Conservation (phyloP, 2,329 filamentous ascomycete genomes). For the Akanthomyces lecanii region DNA sequence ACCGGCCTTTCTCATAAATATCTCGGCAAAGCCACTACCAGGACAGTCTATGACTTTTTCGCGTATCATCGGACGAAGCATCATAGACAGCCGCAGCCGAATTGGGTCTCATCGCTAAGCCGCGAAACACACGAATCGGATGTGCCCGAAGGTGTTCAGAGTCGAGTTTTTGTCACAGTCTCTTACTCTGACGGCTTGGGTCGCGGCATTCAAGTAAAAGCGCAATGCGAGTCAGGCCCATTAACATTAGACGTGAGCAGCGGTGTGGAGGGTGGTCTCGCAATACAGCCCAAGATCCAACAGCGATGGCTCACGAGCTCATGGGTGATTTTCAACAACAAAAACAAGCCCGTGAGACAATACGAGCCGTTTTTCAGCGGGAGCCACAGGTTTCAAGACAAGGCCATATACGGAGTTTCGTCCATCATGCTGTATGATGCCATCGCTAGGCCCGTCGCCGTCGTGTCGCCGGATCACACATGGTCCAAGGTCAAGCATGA, state of each 20-base stretch:
- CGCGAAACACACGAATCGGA: constrained; percentile 12
- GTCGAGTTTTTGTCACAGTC: constrained; percentile 7
- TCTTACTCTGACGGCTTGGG: constrained; percentile 15
- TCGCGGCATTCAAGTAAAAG: constrained; percentile 12
- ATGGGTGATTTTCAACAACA: constrained; percentile 25
- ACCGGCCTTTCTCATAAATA: background rate
- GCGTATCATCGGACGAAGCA: constrained; percentile 11
- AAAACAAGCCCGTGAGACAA: constrained; percentile 19
- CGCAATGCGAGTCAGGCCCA: constrained; percentile 14
- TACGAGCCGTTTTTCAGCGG: constrained; percentile 23
- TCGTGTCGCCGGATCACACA: constrained; percentile 20
- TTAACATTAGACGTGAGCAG: background rate
- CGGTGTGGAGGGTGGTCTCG: background rate
- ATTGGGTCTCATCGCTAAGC: constrained; percentile 9
- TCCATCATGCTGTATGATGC: constrained; percentile 18
- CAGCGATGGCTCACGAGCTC: constrained; percentile 21
- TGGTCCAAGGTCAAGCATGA: constrained; percentile 21
- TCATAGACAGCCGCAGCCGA: constrained; percentile 7
- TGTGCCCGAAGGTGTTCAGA: background rate
- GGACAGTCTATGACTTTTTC: constrained; percentile 14
- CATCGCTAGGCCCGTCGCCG: constrained; percentile 18
- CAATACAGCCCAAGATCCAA: background rate
- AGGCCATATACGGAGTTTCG: constrained; percentile 12
- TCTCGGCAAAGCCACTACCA: background rate
- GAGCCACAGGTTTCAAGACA: constrained; percentile 18